Conservation (phyloP, 2,329 filamentous ascomycete species). For the Atkinsonella texensis region DNA sequence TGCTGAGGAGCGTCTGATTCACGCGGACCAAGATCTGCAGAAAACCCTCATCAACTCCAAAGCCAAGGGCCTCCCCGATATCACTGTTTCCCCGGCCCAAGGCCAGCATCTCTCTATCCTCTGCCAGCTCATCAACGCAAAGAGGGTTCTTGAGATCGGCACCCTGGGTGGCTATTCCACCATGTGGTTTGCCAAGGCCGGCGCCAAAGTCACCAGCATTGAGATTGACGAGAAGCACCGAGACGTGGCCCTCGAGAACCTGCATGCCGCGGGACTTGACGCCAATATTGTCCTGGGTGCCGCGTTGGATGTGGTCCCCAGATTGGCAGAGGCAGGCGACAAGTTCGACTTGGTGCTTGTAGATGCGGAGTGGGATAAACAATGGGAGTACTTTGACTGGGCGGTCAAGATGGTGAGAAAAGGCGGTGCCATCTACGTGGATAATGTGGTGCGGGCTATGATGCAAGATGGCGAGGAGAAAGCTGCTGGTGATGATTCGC, state of each 20-base stretch:
- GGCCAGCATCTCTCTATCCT: slow-evolving; percentile 29
- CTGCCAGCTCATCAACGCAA: slow-evolving; percentile 21
- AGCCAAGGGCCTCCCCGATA: slow-evolving; percentile 23
- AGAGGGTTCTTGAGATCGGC: slow-evolving; percentile 38
- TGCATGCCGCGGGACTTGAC: slow-evolving; percentile 22
- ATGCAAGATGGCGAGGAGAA: slow-evolving; percentile 1
- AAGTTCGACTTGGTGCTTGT: slow-evolving; percentile 40
- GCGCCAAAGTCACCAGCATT: slow-evolving; percentile 32
- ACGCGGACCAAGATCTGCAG: not conserved
- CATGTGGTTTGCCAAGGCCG: slow-evolving; percentile 36
- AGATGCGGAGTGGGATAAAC: slow-evolving; percentile 38
- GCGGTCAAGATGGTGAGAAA: slow-evolving; percentile 27
- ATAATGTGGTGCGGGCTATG: slow-evolving; percentile 32
- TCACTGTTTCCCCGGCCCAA: slow-evolving; percentile 22
- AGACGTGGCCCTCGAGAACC: slow-evolving; percentile 33
- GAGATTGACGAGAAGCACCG: slow-evolving; percentile 35
- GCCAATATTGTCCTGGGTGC: slow-evolving; percentile 33
- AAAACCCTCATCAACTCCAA: slow-evolving; percentile 20
- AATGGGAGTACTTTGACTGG: slow-evolving; percentile 35
- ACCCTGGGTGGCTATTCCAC: slow-evolving; percentile 42
- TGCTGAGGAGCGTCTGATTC: not conserved
- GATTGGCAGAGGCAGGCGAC: slow-evolving; percentile 27
- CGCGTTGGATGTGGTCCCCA: slow-evolving; percentile 26
- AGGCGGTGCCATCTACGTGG: slow-evolving; percentile 32
- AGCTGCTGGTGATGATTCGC: slow-evolving; percentile 5